Evolutionary conservation across 345 rosid genomes (phyloP).

Genomic region (Populus nigra): DNA sequence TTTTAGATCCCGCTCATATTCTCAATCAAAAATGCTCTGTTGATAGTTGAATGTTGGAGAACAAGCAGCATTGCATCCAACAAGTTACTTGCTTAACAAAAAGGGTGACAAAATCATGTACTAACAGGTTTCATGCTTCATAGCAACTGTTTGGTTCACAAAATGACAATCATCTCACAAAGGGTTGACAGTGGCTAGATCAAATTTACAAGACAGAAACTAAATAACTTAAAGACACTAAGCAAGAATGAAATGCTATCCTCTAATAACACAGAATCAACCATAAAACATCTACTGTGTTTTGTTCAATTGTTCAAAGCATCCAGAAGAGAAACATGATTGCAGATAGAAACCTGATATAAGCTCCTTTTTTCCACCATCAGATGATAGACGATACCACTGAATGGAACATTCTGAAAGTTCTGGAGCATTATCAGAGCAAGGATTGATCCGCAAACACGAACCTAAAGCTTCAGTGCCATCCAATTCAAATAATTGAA

Average conservation of each 20-base stretch:
- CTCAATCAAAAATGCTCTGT: background rate
- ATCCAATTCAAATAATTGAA: slow-evolving; percentile 64
- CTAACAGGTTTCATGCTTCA: background rate
- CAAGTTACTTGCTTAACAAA: background rate
- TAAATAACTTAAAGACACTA: background rate
- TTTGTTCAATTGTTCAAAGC: background rate
- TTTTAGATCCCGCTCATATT: background rate
- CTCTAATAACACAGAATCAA: background rate
- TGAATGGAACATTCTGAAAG: slow-evolving; percentile 69
- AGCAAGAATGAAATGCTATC: background rate
- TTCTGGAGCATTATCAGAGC: slow-evolving; percentile 67
- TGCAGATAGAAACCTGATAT: slow-evolving; percentile 66
- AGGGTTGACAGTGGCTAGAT: background rate
- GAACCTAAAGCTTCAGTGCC: slow-evolving; percentile 89
- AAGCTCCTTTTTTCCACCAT: slow-evolving; percentile 68
- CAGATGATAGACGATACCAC: slow-evolving; percentile 80
- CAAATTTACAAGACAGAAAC: background rate
- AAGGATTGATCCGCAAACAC: slow-evolving; percentile 57
- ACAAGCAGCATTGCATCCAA: background rate
- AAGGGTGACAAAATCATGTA: background rate
- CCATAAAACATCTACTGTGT: background rate
- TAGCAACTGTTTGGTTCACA: background rate
- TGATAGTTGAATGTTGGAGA: background rate
- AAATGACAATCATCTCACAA: background rate
- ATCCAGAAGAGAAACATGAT: background rate